phyloP scores from a whole-genome alignment of 2,329 filamentous ascomycete species.

The Paecilomyces sp. region DNA sequence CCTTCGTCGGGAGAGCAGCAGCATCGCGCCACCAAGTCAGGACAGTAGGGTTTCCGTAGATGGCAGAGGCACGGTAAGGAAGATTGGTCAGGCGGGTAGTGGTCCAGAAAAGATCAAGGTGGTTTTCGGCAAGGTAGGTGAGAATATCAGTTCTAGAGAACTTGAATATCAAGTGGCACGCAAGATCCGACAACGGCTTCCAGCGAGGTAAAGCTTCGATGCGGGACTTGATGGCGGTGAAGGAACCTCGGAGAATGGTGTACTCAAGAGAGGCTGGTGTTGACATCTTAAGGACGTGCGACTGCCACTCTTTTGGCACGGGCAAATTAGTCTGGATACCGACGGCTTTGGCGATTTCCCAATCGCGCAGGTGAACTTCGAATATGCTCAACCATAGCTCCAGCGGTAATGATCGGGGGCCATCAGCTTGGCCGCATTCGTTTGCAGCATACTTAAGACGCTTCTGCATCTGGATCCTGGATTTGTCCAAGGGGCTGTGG shows the following conservation, averaged over 20 bases:
- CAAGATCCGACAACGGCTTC: constrained; percentile 68
- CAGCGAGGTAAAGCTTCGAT: constrained; percentile 62
- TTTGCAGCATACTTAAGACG: constrained; percentile 12
- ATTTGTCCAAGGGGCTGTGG: constrained; percentile 43
- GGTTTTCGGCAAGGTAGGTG: constrained; percentile 59
- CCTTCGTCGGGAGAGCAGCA: constrained; percentile 73
- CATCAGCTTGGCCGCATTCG: constrained; percentile 7
- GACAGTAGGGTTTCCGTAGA: constrained; percentile 77
- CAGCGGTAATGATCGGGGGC: constrained; percentile 53
- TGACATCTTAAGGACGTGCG: constrained; percentile 56
- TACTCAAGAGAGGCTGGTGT: constrained; percentile 74
- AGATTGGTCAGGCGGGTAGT: constrained; percentile 77
- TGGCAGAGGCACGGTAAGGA: constrained; percentile 78
- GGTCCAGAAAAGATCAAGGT: constrained; percentile 72
- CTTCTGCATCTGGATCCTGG: constrained; percentile 18
- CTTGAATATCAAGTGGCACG: constrained; percentile 83
- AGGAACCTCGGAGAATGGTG: constrained; percentile 67
- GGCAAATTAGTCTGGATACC: constrained; percentile 72
- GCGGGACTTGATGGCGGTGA: constrained; percentile 65
- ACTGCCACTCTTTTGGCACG: constrained; percentile 66
- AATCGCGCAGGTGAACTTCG: constrained; percentile 69
- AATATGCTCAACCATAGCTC: constrained; percentile 89
- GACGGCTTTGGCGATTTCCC: constrained; percentile 79
- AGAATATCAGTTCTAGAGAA: constrained; percentile 78
- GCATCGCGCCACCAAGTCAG: constrained; percentile 88